Conservation (phyloP, 2,329 filamentous ascomycete genomes). For the Epichloe sibirici region DNA sequence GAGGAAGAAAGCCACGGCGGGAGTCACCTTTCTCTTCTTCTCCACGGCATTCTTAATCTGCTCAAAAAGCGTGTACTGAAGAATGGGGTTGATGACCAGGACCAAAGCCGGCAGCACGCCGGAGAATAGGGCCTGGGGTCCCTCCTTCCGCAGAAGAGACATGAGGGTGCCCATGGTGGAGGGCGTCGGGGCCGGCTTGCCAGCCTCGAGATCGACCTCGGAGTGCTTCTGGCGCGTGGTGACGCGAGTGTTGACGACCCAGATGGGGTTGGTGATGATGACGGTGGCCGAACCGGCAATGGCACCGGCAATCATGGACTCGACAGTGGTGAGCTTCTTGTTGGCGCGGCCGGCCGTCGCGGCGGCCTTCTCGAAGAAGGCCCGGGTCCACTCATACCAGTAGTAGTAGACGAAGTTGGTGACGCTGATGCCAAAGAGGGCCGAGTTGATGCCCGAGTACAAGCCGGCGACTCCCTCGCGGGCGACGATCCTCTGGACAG, state of each 20-base stretch:
- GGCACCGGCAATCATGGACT: slow-evolving; percentile 91
- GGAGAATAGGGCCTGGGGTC: slow-evolving; percentile 72
- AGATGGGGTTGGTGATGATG: slow-evolving; percentile 94
- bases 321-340: slow-evolving; percentile 77
- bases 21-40: slow-evolving; percentile 60
- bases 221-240: slow-evolving; percentile 64
- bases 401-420: slow-evolving; percentile 99
- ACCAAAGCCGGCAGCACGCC: slow-evolving; percentile 88
- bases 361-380: slow-evolving; percentile 73
- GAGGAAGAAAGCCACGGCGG: slow-evolving; percentile 77
- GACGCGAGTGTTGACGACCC: slow-evolving; percentile 98
- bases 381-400: slow-evolving; percentile 96
- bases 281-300: slow-evolving; percentile 90
- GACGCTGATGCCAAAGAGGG: slow-evolving; percentile 92
- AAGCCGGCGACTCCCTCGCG: slow-evolving; percentile 83
- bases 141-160: slow-evolving; percentile 71
- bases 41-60: slow-evolving; percentile 90
- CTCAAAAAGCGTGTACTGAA: slow-evolving; percentile 98
- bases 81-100: slow-evolving; percentile 92
- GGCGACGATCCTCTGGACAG: slow-evolving; percentile 75
- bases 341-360: slow-evolving; percentile 57
- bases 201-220: slow-evolving; percentile 30
- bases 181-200: slow-evolving; percentile 31
- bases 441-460: slow-evolving; percentile 86
- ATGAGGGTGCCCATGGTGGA: slow-evolving; percentile 74